Conservation (phyloP, 345 rosid genomes). For the Bruguiera parviflora region DNA sequence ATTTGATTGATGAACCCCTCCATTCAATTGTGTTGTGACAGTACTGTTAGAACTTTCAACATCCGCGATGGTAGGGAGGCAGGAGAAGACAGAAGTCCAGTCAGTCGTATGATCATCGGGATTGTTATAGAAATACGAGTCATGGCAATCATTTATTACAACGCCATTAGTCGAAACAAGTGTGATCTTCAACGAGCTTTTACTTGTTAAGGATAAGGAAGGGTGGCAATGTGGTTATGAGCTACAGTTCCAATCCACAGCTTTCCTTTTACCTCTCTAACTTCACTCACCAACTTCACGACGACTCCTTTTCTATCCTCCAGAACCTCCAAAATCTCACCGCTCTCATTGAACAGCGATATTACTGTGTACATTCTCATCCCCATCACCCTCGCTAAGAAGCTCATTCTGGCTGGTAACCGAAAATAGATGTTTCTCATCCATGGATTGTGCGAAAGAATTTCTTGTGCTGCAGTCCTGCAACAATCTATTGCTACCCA, state of each 20-base stretch:
- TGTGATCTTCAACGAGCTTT: background rate
- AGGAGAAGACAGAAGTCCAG: no score
- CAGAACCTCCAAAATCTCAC: conserved; percentile 71
- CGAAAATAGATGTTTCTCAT: conserved; percentile 69
- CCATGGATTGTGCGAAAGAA: conserved; percentile 77
- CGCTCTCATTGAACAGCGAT: conserved; percentile 53
- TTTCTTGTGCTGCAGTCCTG: conserved; percentile 74
- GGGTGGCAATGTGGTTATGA: conserved; percentile 86
- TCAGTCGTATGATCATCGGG: no score
- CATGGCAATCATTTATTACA: background rate
- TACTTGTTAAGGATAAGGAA: conserved; percentile 51
- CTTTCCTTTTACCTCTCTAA: conserved; percentile 74
- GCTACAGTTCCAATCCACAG: conserved; percentile 98
- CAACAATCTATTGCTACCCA: conserved; percentile 99
- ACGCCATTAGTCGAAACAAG: background rate
- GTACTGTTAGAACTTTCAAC: no score
- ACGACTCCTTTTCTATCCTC: conserved; percentile 84
- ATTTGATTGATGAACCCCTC: no score
- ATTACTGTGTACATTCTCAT: conserved; percentile 92
- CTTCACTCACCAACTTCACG: conserved; percentile 93
- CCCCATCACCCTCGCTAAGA: conserved; percentile 73
- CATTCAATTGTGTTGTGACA: no score
- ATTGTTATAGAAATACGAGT: no score
- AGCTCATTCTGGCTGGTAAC: conserved; percentile 60
- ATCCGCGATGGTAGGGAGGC: no score